Evolutionary conservation across 129 eudicot genomes (phyloP).

Genomic region (Lactuca sativa): DNA sequence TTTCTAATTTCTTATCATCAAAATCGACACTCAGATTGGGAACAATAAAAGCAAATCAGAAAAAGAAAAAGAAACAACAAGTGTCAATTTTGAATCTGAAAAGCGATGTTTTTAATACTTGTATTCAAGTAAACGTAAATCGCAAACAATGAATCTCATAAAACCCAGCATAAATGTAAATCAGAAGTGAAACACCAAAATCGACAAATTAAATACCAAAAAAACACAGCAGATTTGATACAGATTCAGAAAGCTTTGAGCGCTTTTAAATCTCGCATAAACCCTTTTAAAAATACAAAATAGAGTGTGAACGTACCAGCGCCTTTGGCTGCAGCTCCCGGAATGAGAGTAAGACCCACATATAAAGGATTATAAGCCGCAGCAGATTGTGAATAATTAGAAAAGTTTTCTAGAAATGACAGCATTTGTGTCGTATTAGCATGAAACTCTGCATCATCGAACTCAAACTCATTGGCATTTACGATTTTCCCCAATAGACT

Average conservation of each 20-base stretch:
- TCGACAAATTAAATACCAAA: not conserved
- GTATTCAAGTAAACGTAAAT: slow-evolving; percentile 16
- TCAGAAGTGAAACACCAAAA: slow-evolving; percentile 6
- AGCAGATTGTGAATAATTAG: slow-evolving; percentile 38
- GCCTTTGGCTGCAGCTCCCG: slow-evolving; percentile 79
- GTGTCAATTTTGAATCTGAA: slow-evolving; percentile 20
- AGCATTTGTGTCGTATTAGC: slow-evolving; percentile 39
- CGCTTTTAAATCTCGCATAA: slow-evolving; percentile 4
- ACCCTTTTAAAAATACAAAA: not conserved
- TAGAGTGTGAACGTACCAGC: slow-evolving; percentile 50
- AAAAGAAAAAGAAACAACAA: not conserved
- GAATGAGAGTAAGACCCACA: slow-evolving; percentile 70
- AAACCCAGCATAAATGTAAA: slow-evolving; percentile 1
- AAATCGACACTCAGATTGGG: not conserved
- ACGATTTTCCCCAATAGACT: slow-evolving; percentile 2
- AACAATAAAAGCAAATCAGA: not conserved
- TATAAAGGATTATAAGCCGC: slow-evolving; percentile 44
- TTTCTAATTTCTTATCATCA: not conserved
- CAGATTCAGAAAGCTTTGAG: not conserved
- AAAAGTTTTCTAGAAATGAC: slow-evolving; percentile 44
- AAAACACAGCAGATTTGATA: slow-evolving; percentile 4
- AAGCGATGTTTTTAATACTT: not conserved
- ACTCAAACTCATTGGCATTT: slow-evolving; percentile 33
- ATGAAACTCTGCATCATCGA: slow-evolving; percentile 28
- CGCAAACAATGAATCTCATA: slow-evolving; percentile 24